These are phyloP conservation scores for Amanita rimosa DNA, from an alignment of 768 basidiomycete species.

Conservation along the genomic window DNA sequence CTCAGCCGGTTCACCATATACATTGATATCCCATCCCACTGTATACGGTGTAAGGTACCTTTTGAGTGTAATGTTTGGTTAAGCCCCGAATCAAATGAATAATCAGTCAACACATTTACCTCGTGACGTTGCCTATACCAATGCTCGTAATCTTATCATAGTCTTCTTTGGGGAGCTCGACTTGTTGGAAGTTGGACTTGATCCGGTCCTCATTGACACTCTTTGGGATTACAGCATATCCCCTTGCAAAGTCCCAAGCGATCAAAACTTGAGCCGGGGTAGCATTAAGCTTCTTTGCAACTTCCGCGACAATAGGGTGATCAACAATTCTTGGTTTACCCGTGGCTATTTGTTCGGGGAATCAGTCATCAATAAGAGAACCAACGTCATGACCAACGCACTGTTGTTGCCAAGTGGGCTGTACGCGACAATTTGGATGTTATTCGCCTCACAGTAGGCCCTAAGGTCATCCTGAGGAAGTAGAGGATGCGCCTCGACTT, in stretches of 20 bases:
- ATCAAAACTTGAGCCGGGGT: slow-evolving; percentile 76
- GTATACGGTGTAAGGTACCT: slow-evolving; percentile 54
- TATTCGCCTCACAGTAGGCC: slow-evolving; percentile 54
- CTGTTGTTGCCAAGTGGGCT: slow-evolving; percentile 77
- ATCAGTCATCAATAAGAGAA: background rate
- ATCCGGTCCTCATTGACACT: slow-evolving; percentile 64
- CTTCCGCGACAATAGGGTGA: slow-evolving; percentile 42
- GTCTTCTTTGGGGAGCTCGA: slow-evolving; percentile 55
- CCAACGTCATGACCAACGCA: slow-evolving; percentile 20
- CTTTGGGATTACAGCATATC: slow-evolving; percentile 81
- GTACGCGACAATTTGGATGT: slow-evolving; percentile 57
- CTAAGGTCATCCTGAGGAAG: slow-evolving; percentile 68
- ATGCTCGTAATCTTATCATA: slow-evolving; percentile 46
- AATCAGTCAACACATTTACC: slow-evolving; percentile 16
- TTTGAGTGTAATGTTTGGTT: slow-evolving; percentile 20
- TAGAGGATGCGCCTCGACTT: slow-evolving; percentile 77
- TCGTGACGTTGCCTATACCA: slow-evolving; percentile 33
- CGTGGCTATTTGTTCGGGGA: slow-evolving; percentile 26
- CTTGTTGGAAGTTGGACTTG: slow-evolving; percentile 67
- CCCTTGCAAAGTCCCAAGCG: slow-evolving; percentile 69
- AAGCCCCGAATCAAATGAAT: background rate
- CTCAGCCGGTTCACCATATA: slow-evolving; percentile 60
- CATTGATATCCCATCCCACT: slow-evolving; percentile 60
- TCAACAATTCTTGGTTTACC: slow-evolving; percentile 62
- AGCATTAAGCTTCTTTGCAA: slow-evolving; percentile 52